phyloP scores from a whole-genome alignment of 345 rosid species.

The Syzygium aromaticum region DNA sequence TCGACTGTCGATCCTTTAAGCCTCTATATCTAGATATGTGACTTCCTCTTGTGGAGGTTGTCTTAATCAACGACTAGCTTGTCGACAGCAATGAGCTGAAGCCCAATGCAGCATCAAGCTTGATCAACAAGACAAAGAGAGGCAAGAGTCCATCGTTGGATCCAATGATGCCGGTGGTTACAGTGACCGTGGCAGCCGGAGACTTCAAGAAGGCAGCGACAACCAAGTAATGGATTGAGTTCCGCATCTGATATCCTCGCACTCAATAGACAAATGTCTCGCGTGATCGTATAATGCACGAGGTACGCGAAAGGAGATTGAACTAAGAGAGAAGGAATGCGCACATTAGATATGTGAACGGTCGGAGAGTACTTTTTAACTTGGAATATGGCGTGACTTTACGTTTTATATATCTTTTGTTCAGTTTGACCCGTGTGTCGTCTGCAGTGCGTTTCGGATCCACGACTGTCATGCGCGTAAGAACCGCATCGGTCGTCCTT shows the following conservation, averaged over 20 bases:
- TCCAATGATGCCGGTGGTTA: background rate
- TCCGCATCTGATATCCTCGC: background rate
- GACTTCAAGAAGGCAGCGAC: background rate
- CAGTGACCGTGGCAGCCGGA: background rate
- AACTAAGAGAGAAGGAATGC: background rate
- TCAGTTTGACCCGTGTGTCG: background rate
- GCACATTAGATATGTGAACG: background rate
- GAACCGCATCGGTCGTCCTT: background rate
- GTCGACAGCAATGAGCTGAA: fast-evolving
- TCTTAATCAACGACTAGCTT: background rate
- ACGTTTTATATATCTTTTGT: background rate
- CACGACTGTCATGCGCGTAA: background rate
- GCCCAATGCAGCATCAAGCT: background rate
- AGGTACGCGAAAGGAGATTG: background rate
- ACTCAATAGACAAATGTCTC: background rate
- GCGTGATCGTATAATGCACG: background rate
- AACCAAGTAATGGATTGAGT: background rate
- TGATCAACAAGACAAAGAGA: background rate
- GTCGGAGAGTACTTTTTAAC: background rate
- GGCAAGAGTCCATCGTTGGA: background rate
- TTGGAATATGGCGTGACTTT: background rate
- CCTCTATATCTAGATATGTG: background rate
- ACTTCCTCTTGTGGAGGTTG: background rate
- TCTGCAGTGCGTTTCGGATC: background rate
- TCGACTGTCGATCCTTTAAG: background rate